Percentiles rank a stretch among this genome's conserved stretches.
These are phyloP conservation scores for Cardiospermum halicacabum DNA, from an alignment of 345 rosid species.

Conservation along the genomic window DNA sequence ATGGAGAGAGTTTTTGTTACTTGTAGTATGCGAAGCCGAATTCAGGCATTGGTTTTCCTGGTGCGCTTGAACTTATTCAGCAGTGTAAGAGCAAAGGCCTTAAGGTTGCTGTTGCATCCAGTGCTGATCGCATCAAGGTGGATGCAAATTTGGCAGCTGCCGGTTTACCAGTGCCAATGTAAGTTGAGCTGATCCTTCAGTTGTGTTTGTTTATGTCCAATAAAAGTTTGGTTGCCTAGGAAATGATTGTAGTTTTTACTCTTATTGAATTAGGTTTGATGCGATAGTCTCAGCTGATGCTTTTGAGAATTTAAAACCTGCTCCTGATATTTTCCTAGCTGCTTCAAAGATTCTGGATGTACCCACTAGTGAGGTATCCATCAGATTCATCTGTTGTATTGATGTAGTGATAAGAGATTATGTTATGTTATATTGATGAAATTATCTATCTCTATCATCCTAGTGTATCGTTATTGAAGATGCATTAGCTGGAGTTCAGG, in stretches of 20 bases:
- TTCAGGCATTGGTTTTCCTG: conserved; percentile 93
- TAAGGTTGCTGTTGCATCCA: conserved; percentile 94
- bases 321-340: conserved; percentile 94
- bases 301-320: conserved; percentile 94
- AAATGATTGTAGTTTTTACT: neutral
- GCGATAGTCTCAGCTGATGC: conserved; percentile 98
- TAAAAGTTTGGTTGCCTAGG: too few species aligned
- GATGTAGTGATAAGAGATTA: neutral
- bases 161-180: conserved; percentile 64
- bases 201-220: too few species aligned
- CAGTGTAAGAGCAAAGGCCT: conserved; percentile 87
- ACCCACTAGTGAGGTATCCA: conserved; percentile 64
- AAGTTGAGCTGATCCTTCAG: conserved; percentile 26
- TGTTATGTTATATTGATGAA: neutral
- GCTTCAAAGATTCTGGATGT: conserved; percentile 85
- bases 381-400: neutral
- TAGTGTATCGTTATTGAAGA: conserved; percentile 94
- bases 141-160: conserved; percentile 95
- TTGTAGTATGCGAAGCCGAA: conserved; percentile 87
- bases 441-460: conserved; percentile 16
- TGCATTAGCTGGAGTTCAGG: conserved; percentile 94
- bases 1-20: conserved; percentile 3
- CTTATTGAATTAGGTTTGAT: conserved; percentile 64
- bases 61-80: conserved; percentile 84
- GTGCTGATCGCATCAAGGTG: conserved; percentile 95